Conservation (phyloP, 768 basidiomycete species). For the Basidioascus undulatus region DNA sequence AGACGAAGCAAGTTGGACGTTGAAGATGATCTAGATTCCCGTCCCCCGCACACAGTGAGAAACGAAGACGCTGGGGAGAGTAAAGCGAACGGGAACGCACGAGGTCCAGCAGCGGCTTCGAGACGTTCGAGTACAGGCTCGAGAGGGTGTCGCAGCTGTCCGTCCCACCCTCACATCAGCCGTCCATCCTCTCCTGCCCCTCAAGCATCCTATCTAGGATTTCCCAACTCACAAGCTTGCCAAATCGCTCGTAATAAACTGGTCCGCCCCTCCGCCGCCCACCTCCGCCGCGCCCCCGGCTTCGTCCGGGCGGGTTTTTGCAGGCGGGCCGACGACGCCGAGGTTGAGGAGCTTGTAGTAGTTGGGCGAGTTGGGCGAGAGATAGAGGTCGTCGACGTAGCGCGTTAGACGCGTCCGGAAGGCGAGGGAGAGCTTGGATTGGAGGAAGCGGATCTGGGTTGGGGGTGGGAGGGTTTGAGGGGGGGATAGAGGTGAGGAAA, state of each 20-base stretch:
- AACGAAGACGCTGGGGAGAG: no score
- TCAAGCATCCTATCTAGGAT: no score
- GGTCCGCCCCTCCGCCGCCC: constrained; percentile 10
- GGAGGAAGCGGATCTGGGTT: constrained; percentile 61
- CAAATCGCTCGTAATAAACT: constrained; percentile 60
- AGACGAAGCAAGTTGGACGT: constrained; percentile 63
- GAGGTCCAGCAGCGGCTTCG: constrained; percentile 77
- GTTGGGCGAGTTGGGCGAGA: constrained; percentile 28
- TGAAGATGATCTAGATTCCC: constrained; percentile 84
- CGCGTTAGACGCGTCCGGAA: constrained; percentile 68
- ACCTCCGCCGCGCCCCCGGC: no score
- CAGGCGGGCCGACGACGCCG: no score
- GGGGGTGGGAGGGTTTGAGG: neutral
- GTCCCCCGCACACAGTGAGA: no score
- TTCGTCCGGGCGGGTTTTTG: no score
- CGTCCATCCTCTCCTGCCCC: no score
- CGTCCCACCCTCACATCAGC: no score
- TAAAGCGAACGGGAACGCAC: no score
- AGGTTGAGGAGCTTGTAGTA: constrained; percentile 19
- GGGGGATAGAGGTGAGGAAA: neutral
- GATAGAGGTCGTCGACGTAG: constrained; percentile 77
- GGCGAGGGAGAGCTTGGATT: constrained; percentile 57
- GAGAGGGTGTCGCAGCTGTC: no score
- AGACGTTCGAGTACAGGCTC: constrained; percentile 73
- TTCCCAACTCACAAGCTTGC: constrained; percentile 77